A percentile compares a stretch with the other conserved stretches of the same genome.
These are phyloP conservation scores for Collybia sordida DNA, from an alignment of 768 basidiomycete genomes.

Conservation along the genomic window DNA sequence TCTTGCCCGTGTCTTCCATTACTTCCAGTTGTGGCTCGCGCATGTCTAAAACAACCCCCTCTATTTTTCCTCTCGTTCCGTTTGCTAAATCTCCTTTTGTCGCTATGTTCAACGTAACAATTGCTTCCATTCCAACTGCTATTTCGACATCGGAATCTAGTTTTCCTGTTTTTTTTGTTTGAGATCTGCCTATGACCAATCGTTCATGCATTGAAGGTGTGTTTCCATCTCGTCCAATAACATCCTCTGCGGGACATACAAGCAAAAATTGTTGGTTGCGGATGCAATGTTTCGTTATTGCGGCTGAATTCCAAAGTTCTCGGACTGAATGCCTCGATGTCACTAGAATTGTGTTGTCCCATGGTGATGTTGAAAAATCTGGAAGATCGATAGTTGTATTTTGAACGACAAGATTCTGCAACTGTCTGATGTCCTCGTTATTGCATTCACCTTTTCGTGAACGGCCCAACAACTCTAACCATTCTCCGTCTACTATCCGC, in stretches of 20 bases:
- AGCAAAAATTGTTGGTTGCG: background rate
- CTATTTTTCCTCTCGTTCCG: constrained; percentile 32
- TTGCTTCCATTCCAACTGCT: constrained; percentile 34
- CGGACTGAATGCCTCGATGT: background rate
- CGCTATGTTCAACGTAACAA: constrained; percentile 34
- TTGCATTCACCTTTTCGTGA: background rate
- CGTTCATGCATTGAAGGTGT: constrained; percentile 4
- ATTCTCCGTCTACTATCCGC: background rate
- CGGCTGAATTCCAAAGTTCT: background rate
- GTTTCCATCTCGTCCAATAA: constrained; percentile 13
- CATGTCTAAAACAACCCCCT: constrained; percentile 28
- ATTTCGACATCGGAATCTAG: constrained; percentile 23
- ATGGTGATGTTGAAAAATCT: background rate
- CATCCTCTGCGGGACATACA: constrained; percentile 19
- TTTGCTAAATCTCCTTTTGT: constrained; percentile 40
- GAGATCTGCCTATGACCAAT: constrained; percentile 5
- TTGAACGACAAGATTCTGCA: background rate
- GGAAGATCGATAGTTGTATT: background rate
- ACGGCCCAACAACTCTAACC: background rate
- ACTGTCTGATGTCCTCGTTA: background rate
- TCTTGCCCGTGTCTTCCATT: constrained; percentile 2
- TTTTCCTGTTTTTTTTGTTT: constrained; percentile 13
- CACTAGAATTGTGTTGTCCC: background rate
- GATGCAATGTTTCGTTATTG: background rate
- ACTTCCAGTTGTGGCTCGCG: constrained; percentile 23